These are phyloP conservation scores for Rhynchosporium secalis DNA, from an alignment of 2,329 filamentous ascomycete genomes.

Conservation along the genomic window DNA sequence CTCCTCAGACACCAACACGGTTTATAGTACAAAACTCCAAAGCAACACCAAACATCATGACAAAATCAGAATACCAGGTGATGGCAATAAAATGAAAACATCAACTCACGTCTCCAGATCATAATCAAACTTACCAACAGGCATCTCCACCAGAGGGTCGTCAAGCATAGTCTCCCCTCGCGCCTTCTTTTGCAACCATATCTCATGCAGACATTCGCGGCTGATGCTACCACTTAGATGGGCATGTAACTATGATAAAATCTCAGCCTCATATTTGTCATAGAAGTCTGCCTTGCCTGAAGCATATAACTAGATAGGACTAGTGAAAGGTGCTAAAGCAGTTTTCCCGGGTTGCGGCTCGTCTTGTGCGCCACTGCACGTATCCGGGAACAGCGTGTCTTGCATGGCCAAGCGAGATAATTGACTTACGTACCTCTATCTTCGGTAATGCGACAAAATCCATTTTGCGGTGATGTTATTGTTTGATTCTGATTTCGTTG, in stretches of 20 bases:
- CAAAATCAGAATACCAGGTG: too few relatives aligned
- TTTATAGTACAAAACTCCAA: too few relatives aligned
- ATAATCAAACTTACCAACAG: constrained; percentile 69
- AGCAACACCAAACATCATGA: too few relatives aligned
- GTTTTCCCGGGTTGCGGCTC: background rate
- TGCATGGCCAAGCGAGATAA: constrained; percentile 11
- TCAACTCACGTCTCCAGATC: constrained; percentile 63
- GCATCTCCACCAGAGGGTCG: constrained; percentile 70
- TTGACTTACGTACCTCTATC: constrained; percentile 48
- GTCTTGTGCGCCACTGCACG: constrained; percentile 15
- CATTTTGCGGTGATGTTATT: constrained; percentile 25
- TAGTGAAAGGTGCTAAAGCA: background rate
- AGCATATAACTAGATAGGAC: background rate
- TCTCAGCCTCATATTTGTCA: constrained; percentile 26
- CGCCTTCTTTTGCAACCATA: constrained; percentile 65
- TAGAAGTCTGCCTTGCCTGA: background rate
- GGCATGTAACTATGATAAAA: constrained; percentile 64
- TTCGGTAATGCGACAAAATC: constrained; percentile 53
- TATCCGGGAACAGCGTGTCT: constrained; percentile 16
- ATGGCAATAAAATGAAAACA: background rate
- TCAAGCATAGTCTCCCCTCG: constrained; percentile 54
- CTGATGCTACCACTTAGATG: constrained; percentile 79
- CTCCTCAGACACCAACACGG: too few relatives aligned
- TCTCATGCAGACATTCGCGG: constrained; percentile 68
- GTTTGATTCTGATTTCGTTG: background rate